A percentile compares a stretch with the other conserved stretches of the same genome.
Conservation (phyloP, 495 filamentous ascomycete genomes). For the Mytilinidion resinicola region DNA sequence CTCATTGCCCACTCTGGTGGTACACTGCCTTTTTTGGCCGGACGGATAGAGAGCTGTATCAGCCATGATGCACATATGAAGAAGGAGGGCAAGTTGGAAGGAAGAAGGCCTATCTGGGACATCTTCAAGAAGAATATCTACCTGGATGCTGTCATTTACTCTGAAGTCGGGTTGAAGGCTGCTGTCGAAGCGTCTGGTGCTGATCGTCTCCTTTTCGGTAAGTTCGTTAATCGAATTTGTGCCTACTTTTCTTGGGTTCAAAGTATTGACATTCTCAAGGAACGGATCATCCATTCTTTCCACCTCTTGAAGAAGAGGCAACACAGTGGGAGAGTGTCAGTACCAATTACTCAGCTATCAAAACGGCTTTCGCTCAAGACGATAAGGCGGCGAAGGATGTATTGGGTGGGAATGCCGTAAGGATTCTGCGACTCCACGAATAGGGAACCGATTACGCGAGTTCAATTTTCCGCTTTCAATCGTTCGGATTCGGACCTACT, state of each 20-base stretch:
- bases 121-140: slow-evolving; percentile 81
- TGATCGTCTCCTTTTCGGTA: slow-evolving; percentile 72
- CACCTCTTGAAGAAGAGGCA: slow-evolving; percentile 58
- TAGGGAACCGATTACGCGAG: background rate
- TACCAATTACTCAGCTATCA: slow-evolving; percentile 68
- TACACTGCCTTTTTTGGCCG: slow-evolving; percentile 82
- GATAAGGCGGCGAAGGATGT: slow-evolving; percentile 33
- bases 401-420: slow-evolving; percentile 35
- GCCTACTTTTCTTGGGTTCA: background rate
- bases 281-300: slow-evolving; percentile 95
- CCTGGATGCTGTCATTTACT: slow-evolving; percentile 84
- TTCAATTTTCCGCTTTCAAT: background rate
- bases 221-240: slow-evolving; percentile 1
- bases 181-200: slow-evolving; percentile 57
- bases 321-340: slow-evolving; percentile 77
- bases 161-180: slow-evolving; percentile 64
- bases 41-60: slow-evolving; percentile 82
- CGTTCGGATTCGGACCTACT: background rate
- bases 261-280: slow-evolving; percentile 36
- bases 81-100: slow-evolving; percentile 42
- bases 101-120: slow-evolving; percentile 64
- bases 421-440: slow-evolving; percentile 26
- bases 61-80: slow-evolving; percentile 69
- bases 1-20: slow-evolving; percentile 85
- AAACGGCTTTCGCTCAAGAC: slow-evolving; percentile 50